phyloP scores from a whole-genome alignment of 257 asterid species.

The Anisodus acutangulus region DNA sequence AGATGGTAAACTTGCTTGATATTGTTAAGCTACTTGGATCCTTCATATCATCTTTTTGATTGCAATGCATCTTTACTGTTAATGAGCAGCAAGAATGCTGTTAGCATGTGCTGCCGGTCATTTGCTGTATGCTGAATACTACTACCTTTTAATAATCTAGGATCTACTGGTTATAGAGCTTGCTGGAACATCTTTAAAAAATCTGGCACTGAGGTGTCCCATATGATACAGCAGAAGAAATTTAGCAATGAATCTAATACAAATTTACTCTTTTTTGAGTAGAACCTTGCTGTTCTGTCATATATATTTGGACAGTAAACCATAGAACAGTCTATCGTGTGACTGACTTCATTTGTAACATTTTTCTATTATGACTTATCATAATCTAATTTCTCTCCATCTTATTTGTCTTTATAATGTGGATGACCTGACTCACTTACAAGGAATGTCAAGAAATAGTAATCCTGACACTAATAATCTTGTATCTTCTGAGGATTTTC shows the following conservation, averaged over 20 bases:
- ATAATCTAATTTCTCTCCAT: neutral
- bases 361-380: neutral
- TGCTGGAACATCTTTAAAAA: neutral
- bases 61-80: neutral
- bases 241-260: constrained; percentile 22
- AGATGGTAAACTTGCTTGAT: constrained; percentile 14
- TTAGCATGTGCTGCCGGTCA: neutral
- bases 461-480: constrained; percentile 3
- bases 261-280: neutral
- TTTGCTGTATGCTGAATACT: neutral
- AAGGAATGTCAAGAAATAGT: constrained; percentile 17
- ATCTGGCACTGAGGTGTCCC: constrained; percentile 3
- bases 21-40: constrained; percentile 2
- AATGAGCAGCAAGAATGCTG: constrained; percentile 1
- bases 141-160: constrained; percentile 6
- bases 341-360: neutral
- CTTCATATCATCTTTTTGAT: constrained; percentile 11
- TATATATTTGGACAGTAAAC: constrained; percentile 9
- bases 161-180: constrained; percentile 23
- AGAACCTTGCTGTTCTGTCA: constrained; percentile 2
- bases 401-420: neutral
- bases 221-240: constrained; percentile 20
- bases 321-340: neutral
- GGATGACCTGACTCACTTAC: neutral
- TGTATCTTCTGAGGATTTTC: constrained; percentile 31